Percentiles rank a stretch among this genome's conserved stretches.
Evolutionary conservation across 306 rosid genomes (phyloP).

Genomic region (Astragalus membranaceus): DNA sequence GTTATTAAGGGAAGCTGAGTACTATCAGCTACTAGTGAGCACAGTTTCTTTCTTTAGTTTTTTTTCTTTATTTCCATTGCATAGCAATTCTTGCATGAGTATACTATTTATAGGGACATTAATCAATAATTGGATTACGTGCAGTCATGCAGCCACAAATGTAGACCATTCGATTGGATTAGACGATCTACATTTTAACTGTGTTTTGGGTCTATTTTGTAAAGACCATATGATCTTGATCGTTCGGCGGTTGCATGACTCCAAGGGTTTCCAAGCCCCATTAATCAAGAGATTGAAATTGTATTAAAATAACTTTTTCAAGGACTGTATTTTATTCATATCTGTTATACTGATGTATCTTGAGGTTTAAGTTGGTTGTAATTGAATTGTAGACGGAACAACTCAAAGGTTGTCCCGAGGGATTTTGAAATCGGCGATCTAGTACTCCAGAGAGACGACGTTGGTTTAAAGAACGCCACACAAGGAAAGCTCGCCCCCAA

Average conservation of each 20-base stretch:
- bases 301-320: background rate
- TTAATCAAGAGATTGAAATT: background rate
- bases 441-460: too few relatives aligned
- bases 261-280: background rate
- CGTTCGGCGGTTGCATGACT: too few relatives aligned
- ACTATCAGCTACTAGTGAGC: constrained; percentile 78
- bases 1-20: constrained; percentile 81
- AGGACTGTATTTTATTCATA: background rate
- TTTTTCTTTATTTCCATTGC: background rate
- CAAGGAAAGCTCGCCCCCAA: too few relatives aligned
- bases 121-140: background rate
- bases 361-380: background rate
- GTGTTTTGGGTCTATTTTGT: too few relatives aligned
- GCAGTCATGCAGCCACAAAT: too few relatives aligned
- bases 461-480: too few relatives aligned
- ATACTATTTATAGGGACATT: background rate
- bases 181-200: too few relatives aligned
- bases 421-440: too few relatives aligned
- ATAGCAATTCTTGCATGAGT: background rate
- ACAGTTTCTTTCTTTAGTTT: background rate
- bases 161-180: too few relatives aligned
- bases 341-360: background rate
- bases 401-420: too few relatives aligned
- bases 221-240: too few relatives aligned
- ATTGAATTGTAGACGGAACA: background rate